Percentiles rank a stretch among this genome's conserved stretches.
Evolutionary conservation across 2,329 filamentous ascomycete genomes (phyloP).

Genomic region (Cladophialophora carrionii): DNA sequence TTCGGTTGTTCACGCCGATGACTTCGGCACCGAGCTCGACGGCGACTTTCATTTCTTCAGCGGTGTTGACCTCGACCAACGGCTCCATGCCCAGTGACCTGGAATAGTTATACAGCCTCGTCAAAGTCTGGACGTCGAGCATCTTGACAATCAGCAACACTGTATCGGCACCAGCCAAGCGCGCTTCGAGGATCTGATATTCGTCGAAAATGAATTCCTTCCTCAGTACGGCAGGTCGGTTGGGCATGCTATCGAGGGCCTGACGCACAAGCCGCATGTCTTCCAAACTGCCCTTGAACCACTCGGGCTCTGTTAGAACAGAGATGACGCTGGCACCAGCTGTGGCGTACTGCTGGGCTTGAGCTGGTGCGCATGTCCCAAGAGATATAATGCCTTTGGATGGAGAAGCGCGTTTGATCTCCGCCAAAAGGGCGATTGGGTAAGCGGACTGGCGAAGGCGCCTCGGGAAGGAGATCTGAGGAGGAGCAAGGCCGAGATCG

Average conservation of each 20-base stretch:
- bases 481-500: slow-evolving; percentile 79
- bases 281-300: slow-evolving; percentile 98
- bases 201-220: slow-evolving; percentile 99
- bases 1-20: slow-evolving; percentile 97
- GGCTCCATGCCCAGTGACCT: slow-evolving; percentile 94
- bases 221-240: slow-evolving; percentile 85
- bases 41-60: slow-evolving; percentile 87
- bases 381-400: slow-evolving; percentile 94
- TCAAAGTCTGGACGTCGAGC: slow-evolving; percentile 75
- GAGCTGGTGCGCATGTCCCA: slow-evolving; percentile 81
- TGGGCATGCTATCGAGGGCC: slow-evolving; percentile 86
- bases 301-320: slow-evolving; percentile 96
- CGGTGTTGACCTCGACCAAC: slow-evolving; percentile 92
- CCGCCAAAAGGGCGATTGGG: slow-evolving; percentile 90
- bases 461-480: slow-evolving; percentile 77
- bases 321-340: slow-evolving; percentile 97
- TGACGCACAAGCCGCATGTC: slow-evolving; percentile 85
- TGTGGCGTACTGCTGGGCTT: slow-evolving; percentile 88
- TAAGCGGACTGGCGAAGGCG: slow-evolving; percentile 81
- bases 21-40: slow-evolving; percentile 84
- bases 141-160: slow-evolving; percentile 98
- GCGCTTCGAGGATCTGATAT: slow-evolving; percentile 94
- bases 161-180: slow-evolving; percentile 90
- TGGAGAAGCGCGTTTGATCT: slow-evolving; percentile 94
- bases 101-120: slow-evolving; percentile 84